phyloP scores from a whole-genome alignment of 352 stramenopile species.

The Phytophthora boehmeriae region DNA sequence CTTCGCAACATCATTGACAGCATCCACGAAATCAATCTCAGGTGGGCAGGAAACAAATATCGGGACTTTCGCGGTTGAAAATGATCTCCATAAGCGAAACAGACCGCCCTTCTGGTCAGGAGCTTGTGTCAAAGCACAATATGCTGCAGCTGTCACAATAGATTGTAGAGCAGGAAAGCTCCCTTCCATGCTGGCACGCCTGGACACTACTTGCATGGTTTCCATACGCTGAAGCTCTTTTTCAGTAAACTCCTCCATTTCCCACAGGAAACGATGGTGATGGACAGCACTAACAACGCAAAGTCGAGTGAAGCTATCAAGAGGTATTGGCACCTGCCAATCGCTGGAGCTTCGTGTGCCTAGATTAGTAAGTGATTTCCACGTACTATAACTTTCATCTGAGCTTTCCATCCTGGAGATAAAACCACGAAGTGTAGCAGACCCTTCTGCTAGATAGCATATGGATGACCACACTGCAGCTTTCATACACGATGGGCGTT shows the following conservation, averaged over 20 bases:
- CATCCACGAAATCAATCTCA: constrained; percentile 44
- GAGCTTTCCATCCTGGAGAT: constrained; percentile 25
- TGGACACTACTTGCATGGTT: constrained; percentile 1
- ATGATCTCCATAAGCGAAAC: constrained; percentile 42
- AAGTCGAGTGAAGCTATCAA: constrained; percentile 29
- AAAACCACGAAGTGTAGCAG: constrained; percentile 31
- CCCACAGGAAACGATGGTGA: constrained; percentile 26
- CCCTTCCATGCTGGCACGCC: background rate
- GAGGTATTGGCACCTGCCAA: constrained; percentile 11
- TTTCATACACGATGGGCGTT: constrained; percentile 27
- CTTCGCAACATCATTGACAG: constrained; percentile 35
- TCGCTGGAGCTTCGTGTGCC: constrained; percentile 7
- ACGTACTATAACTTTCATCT: constrained; percentile 10
- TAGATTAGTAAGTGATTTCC: constrained; percentile 29
- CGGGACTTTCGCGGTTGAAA: constrained; percentile 40
- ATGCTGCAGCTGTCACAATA: constrained; percentile 20
- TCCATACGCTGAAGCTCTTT: constrained; percentile 26
- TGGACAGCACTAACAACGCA: constrained; percentile 35
- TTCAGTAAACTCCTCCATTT: constrained; percentile 36
- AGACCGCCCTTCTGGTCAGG: constrained; percentile 17
- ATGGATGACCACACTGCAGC: constrained; percentile 28
- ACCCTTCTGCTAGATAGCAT: constrained; percentile 39
- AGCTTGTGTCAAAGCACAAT: constrained; percentile 12
- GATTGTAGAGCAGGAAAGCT: constrained; percentile 16
- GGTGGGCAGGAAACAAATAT: constrained; percentile 34